Evolutionary conservation across 257 asterid species (phyloP), one percentile per base, ranked within the genome.

Genomic region (Phtheirospermum japonicum): DNA sequence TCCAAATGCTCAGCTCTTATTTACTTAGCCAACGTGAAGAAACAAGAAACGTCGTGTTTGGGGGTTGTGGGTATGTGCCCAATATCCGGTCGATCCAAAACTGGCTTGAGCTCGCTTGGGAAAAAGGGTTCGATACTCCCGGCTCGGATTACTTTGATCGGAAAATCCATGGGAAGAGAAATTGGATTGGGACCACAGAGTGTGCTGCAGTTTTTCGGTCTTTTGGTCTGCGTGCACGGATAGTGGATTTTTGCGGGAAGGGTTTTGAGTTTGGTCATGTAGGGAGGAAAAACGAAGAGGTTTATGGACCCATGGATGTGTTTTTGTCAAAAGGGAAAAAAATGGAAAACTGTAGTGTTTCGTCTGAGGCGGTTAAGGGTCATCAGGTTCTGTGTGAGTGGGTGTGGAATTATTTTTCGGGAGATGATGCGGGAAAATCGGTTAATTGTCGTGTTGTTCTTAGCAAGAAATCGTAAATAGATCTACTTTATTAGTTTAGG

Each of bases 91-190:
- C 96, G 3, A 80, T 92, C 55, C 95, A 92, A 65, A 65, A 77
- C 53, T 92, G 95, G 99, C 95, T 92, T 62, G 89, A 92, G 67
- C 72, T 79, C 76, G 97, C 97, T 49, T 89, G 99, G 97, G 77
- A 65, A 37, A 81, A 74, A 69, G 97, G 99, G 26, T 92, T 83
- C 57, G 97, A 92, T 75, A 57, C 64, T 51, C 71, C 62, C 59
- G 96, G 96, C 23, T 80, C 97, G 7, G 63, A 70, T 66, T 88
- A 89, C 52, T 92, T 92, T 65, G 80, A 75, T 72, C 67, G 57
- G 61, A 78, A 74, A 54, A 82, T 92, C 48, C 72, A 68, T 70
- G 97, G 97, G 59, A 82, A 74, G 66, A 79, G 76, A 61, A 79
- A 65, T 9, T 92, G 99, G 97, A 89, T 92, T 49, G 96, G 99